These are phyloP conservation scores for Mycena floridula DNA, from an alignment of 768 basidiomycete species.

Conservation along the genomic window DNA sequence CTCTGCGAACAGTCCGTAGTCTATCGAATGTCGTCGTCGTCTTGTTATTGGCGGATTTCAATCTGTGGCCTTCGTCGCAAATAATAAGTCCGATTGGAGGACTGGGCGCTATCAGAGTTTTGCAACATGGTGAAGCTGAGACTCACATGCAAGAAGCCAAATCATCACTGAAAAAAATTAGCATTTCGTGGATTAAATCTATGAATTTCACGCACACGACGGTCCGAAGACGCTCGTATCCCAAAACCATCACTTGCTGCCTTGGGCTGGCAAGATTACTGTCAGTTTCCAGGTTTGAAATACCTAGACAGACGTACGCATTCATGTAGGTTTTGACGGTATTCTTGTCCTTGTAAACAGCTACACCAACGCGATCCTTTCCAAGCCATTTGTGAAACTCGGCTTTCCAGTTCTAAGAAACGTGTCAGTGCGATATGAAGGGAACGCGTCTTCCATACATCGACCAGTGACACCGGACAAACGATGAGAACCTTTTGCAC, in stretches of 20 bases:
- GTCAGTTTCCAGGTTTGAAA: not conserved
- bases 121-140: not conserved
- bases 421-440: not conserved
- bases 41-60: constrained; percentile 90
- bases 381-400: constrained; percentile 94
- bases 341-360: constrained; percentile 40
- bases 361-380: constrained; percentile 40
- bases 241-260: constrained; percentile 87
- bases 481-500: constrained; percentile 87
- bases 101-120: constrained; percentile 27
- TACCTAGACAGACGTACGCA: constrained; percentile 38
- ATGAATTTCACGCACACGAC: constrained; percentile 77
- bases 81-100: constrained; percentile 91
- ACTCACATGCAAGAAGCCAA: constrained; percentile 60
- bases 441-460: constrained; percentile 37
- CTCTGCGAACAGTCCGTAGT: constrained; percentile 65
- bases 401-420: constrained; percentile 80
- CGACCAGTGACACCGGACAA: constrained; percentile 87
- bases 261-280: constrained; percentile 30
- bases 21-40: constrained; percentile 82
- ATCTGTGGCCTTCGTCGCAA: constrained; percentile 94
- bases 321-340: constrained; percentile 61
- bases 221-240: constrained; percentile 85
- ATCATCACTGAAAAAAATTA: constrained; percentile 34
- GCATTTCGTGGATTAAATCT: no score